Evolutionary conservation across 164 flowering plant species (phyloP), one percentile per base, ranked within the genome.

Genomic region (Aristolochia fimbriata): DNA sequence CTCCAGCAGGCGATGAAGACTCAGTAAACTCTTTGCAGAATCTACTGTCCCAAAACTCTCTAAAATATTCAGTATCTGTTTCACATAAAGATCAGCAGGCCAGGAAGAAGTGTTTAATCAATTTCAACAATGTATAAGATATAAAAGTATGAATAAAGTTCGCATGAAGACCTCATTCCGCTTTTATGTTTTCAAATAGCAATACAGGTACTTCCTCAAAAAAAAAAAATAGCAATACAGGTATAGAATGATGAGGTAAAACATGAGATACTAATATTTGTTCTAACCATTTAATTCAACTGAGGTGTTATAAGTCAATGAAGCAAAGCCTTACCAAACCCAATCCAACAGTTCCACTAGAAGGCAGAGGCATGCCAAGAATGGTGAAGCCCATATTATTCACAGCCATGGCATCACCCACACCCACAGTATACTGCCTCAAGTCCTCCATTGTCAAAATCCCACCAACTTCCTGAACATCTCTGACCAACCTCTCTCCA

Each of bases 331-430:
- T 15, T 27, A 88, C 97, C 82, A 94, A 62, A 60, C 96, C 65
- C 55, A 94, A 61, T 41, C 91, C 97, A 6, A 84, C 70, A 5
- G 95, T 88, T 57, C 99, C 99, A 76, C 96, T 91, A 15, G 99
- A 94, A 68, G 99, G 99, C 61, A 91, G 97, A 0, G 93, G 95
- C 99, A 94, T 88, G 70, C 99, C 99, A 15, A 80, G 62, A 3
- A 91, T 66, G 13, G 80, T 80, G 75, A 79, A 84, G 1, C 96
- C 96, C 91, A 88, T 72, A 2, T 51, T 79, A 65, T 85, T 70
- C 5, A 75, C 83, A 47, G 75, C 62, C 72, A 88, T 60, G 21
- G 96, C 91, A 58, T 87, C 80, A 15, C 30, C 74, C 17, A 83
- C 81, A 10, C 74, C 64, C 17, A 87, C 97, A 59, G 66, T 74